A percentile compares a stretch with the other conserved stretches of the same genome.
Conservation (phyloP, 1,284 basidiomycete genomes). For the Naganishia cerealis region DNA sequence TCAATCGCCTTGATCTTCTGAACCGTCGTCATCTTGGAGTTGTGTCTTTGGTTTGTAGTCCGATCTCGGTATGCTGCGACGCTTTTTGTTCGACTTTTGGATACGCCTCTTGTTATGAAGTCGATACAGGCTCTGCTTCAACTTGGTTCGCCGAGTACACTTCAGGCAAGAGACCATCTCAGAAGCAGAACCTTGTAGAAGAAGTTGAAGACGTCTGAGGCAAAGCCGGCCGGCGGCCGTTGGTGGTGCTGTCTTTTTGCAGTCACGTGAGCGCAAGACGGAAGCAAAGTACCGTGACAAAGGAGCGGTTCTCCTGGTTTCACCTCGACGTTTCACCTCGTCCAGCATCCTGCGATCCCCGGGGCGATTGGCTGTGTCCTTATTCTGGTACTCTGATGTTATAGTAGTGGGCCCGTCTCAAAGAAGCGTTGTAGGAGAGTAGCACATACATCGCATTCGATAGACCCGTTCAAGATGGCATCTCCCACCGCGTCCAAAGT, state of each 20-base stretch:
- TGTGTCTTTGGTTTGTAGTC: not conserved
- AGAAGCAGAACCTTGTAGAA: not conserved
- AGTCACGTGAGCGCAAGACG: constrained; percentile 16
- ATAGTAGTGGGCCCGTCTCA: not conserved
- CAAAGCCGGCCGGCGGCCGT: constrained; percentile 10
- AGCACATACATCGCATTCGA: not conserved
- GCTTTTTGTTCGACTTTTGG: not conserved
- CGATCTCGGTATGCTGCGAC: not conserved
- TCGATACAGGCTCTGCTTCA: not conserved
- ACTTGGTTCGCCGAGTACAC: not conserved
- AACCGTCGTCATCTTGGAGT: constrained; percentile 50
- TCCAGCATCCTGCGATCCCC: not conserved
- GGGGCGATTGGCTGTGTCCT: not conserved
- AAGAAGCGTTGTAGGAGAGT: too few relatives aligned
- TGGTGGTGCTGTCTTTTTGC: not conserved
- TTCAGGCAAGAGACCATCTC: not conserved
- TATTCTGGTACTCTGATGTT: not conserved
- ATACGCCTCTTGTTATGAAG: not conserved
- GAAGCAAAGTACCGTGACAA: constrained; percentile 1
- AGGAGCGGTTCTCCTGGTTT: too few relatives aligned
- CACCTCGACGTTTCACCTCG: too few relatives aligned
- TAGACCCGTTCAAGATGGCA: constrained; percentile 4
- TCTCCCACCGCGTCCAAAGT: constrained; percentile 44
- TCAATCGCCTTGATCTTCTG: constrained; percentile 56
- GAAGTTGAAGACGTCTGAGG: constrained; percentile 10